Base-by-base conservation (phyloP, 2,329 filamentous ascomycete species). In the Fusarium ambrosium region DNA sequence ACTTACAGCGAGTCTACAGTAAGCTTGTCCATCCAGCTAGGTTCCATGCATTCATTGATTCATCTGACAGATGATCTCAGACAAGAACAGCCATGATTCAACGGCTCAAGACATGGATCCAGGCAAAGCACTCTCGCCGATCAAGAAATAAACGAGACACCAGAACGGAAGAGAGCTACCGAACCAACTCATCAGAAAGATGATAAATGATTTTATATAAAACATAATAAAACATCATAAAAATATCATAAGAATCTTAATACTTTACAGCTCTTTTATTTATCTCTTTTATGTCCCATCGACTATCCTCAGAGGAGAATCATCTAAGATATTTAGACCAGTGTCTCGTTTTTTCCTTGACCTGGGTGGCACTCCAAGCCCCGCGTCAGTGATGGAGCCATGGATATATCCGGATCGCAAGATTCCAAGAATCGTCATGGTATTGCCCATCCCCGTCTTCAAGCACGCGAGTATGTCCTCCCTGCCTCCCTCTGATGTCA, bases 401-500 rank as follows among this genome's bases (percentile, higher is more conserved):
- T 53, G 11, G 11, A 32, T 14, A 43, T 43, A 32, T 20, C 48
- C 48, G 27, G 18, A 20, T 53, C 48, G 48, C 27, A 29, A 53
- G 41, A 48, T 24, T 29, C 20, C 13, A 72, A 62, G 45, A 36
- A 63, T 55, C 29, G 24, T 45, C 68, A 69, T 66, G 14, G 14
- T 24, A 53, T 66, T 59, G 32, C 13, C 65, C 48, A 64, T 60
- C 41, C 48, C n/a, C 41, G 29, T 18, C 59, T 18, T 58, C 20
- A 34, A 74, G 66, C 72, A 74, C 72, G 66, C 69, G 60, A 73
- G 62, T 70, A 56, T 71, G 34, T 39, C 63, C 48, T 63, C 43
- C 63, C 41, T 53, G 36, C 63, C 48, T 63, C 43, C 63, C 41
- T 53, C 48, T 63, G 60, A 69, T 74, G 72, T 63, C 62, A 66